These are phyloP conservation scores for Suillus alpinus DNA, from an alignment of 768 basidiomycete species.

Conservation along the genomic window DNA sequence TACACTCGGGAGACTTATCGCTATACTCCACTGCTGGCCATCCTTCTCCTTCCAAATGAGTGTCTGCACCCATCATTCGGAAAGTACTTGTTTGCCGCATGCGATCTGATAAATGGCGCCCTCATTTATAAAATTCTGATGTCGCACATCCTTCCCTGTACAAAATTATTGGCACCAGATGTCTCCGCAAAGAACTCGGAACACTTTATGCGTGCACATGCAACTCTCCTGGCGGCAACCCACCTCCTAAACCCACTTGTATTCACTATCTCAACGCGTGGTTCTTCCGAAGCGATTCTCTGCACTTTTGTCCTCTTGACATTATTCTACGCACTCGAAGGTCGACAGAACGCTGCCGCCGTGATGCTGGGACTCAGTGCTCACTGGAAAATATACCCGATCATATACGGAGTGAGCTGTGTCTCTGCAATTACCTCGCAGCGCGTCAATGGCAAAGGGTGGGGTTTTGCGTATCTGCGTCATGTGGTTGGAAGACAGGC, in stretches of 20 bases:
- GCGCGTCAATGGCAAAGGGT: constrained; percentile 20
- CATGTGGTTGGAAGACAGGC: constrained; percentile 48
- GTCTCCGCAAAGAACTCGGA: constrained; percentile 7
- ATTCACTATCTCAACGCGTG: constrained; percentile 94
- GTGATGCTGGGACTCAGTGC: constrained; percentile 76
- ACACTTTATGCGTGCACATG: constrained; percentile 24
- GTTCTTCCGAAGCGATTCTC: constrained; percentile 90
- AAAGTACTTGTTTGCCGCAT: constrained; percentile 82
- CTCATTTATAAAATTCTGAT: constrained; percentile 66
- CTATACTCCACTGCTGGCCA: constrained; percentile 90
- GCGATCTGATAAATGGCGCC: constrained; percentile 77
- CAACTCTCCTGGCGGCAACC: constrained; percentile 58
- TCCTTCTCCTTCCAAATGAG: constrained; percentile 77
- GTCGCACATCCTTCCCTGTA: constrained; percentile 38
- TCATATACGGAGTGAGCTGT: constrained; percentile 84
- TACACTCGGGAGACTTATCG: constrained; percentile 92
- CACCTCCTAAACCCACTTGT: constrained; percentile 94
- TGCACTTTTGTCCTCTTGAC: constrained; percentile 74
- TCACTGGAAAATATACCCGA: constrained; percentile 97
- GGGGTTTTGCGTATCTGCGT: constrained; percentile 27
- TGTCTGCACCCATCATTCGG: constrained; percentile 85
- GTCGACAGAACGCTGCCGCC: constrained; percentile 64
- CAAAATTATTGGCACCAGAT: background rate
- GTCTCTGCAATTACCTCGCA: constrained; percentile 34
- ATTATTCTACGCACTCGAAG: constrained; percentile 56